Evolutionary conservation across 2,329 filamentous ascomycete species (phyloP), one percentile per base, ranked within the genome.

Genomic region (Cladosporium sp.): DNA sequence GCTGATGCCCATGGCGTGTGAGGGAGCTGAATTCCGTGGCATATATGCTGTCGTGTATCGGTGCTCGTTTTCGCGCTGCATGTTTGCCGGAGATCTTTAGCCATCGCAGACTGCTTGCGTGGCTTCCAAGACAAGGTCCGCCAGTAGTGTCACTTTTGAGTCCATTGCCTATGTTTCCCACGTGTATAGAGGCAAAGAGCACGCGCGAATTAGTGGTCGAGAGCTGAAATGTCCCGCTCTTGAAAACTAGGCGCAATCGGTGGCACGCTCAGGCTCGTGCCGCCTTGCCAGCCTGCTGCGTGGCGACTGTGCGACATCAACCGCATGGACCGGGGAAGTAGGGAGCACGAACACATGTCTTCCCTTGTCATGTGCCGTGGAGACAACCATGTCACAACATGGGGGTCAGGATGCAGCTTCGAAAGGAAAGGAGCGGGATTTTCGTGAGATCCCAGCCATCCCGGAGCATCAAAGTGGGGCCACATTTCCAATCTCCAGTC

Each of bases 41-140:
- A 30, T 36, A 26, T 24, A 26, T 30, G 24, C 34, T 59, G 57
- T 21, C 41, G 36, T 30, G 36, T n/a, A 30, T 30, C 57, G 4
- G 2, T 28, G 14, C 24, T 59, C 24, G 36, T 44, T 59, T n/a
- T 59, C 57, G 57, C n/a, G 36, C 36, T 59, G 57, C 57, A 30
- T 38, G 21, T 41, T 14, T 14, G 21, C 15, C 10, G 12, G 18
- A 11, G 2, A n/a, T 7, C 36, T 59, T 12, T 10, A 24, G 7
- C 15, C 51, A 15, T 10, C 14, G 49, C 10, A 26, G 6, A 30
- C 6, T 36, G 47, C n/a, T 51, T 51, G 47, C 8, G 5, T 51
- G 14, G 7, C 47, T 26, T 21, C 3, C 21, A 52, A 15, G 1
- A 4, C 21, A 3, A 14, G 26, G 11, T 3, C 4, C 21, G 4